Evolutionary conservation across 352 stramenopile genomes (phyloP), one percentile per base, ranked within the genome.

Genomic region (Phytophthora citrophthora): DNA sequence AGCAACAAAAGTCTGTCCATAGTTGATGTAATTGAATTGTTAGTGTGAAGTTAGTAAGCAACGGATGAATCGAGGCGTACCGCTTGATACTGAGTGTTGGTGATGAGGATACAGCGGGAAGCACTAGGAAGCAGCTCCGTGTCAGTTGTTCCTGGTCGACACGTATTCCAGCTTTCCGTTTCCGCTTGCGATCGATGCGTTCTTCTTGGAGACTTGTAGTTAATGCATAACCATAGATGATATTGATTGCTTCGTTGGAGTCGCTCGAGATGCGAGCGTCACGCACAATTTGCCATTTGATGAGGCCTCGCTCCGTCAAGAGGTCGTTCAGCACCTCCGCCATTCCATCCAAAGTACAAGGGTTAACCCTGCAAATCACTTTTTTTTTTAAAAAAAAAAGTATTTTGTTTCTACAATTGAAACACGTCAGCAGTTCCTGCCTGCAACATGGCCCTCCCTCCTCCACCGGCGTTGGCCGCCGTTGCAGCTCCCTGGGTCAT

Each of bases 291-390:
- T 70, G 61, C 73, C 70, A 77, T 24, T 76, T 52, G 2, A 24
- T 63, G 34, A 88, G 55, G 8, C 73, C 75, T 20, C 74, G 78
- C 16, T 82, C 46, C 4, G 41, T 31, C 36, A 75, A 44, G 41
- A 88, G 58, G 60, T 88, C 78, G n/a, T 70, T 68, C 48, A 88
- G 52, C 38, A 83, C 71, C 76, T 88, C 26, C 20, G 0, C 20
- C 20, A 20, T 20, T 20, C 18, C 18, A 20, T 20, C 18, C 18
- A 20, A 20, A 1, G 20, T 20, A 20, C 20, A 20, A 20, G 20
- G 20, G 20, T 20, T 20, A 20, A 20, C 20, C 20, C 20, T 20
- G 20, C 20, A 20, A 20, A 20, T 20, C 20, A 20, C 20, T 20
- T 20, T 20, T 20, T 20, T 20, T 20, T n/a, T n/a, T n/a, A n/a